Evolutionary conservation across 108 stramenopile genomes (phyloP), one percentile per base, ranked within the genome.

Genomic region (Heterococcus sp.): DNA sequence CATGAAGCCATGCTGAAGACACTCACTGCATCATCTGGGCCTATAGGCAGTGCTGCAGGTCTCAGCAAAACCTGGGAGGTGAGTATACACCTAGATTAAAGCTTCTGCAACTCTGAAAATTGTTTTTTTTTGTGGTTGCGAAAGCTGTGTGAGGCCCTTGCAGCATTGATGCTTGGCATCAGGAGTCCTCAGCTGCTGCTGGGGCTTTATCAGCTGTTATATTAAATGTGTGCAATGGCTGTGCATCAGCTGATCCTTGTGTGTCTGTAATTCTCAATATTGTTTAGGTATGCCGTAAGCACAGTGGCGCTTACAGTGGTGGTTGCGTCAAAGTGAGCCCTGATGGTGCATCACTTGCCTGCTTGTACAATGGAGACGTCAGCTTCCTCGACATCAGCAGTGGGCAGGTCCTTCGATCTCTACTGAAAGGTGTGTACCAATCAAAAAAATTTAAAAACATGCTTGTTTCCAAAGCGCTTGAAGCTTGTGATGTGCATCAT

Each of bases 301-400:
- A 58, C 21, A 21, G 14, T 58, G 46, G 46, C 8, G 46, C 46
- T 14, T 58, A 58, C 72, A 81, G 79, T 65, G 79, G 79, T 34
- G 79, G 79, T 5, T 72, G 72, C 28, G 79, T 81, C 3, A 46
- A 81, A 66, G 65, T 81, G 34, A 81, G 79, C 79, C 39, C 32
- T 66, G 79, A 81, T 31, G 79, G 79, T 30, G 72, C 30, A 30
- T 34, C 65, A n/a, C 4, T 81, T 38, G 79, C 71, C 27, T 81
- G 79, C 34, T 72, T 81, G 79, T 67, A 64, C 46, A 72, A 70
- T 34, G 75, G 39, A 32, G 71, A 81, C 65, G 72, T 81, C 32
- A 65, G 72, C 34, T 81, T 81, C 37, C 37, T 81, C 33, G 79
- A 81, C 14, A 72, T 81, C 27, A 72, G 73, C 65, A 71, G 70